Conservation (phyloP, 1,139 yeast species). For the Hyphopichia pseudoburtonii region DNA sequence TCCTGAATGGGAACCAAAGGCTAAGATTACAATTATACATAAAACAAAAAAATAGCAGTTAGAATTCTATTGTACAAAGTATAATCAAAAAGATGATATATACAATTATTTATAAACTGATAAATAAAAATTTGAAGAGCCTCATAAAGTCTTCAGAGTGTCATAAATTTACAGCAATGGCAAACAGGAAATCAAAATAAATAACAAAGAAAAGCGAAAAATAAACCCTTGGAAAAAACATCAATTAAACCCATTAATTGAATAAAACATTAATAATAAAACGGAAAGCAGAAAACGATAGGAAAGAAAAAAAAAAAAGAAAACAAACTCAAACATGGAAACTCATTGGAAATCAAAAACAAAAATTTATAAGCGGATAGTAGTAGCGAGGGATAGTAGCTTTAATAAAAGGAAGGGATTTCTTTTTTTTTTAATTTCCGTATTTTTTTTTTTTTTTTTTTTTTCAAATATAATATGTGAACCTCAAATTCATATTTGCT, state of each 20-base stretch:
- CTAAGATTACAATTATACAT: neutral
- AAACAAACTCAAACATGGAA: neutral
- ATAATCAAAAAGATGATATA: constrained; percentile 14
- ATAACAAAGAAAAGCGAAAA: neutral
- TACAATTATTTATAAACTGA: neutral
- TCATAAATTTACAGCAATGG: neutral
- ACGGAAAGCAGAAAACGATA: neutral
- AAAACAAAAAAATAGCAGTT: neutral
- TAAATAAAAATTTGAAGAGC: neutral
- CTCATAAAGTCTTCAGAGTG: neutral
- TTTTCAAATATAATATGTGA: too few species aligned
- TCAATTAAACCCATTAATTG: constrained; percentile 4
- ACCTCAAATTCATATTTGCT: too few species aligned
- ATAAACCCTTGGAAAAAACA: constrained; percentile 6
- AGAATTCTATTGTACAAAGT: constrained; percentile 19
- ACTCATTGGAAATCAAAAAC: too few species aligned
- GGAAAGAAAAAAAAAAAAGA: too few species aligned
- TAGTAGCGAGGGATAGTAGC: too few species aligned
- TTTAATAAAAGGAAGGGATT: too few species aligned
- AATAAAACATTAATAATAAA: constrained; percentile 4
- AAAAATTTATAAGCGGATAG: too few species aligned
- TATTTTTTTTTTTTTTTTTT: too few species aligned
- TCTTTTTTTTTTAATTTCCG: too few species aligned
- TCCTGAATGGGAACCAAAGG: too few species aligned
- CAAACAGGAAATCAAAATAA: too few species aligned